Conservation (phyloP, 345 rosid genomes). For the Microcos paniculata region DNA sequence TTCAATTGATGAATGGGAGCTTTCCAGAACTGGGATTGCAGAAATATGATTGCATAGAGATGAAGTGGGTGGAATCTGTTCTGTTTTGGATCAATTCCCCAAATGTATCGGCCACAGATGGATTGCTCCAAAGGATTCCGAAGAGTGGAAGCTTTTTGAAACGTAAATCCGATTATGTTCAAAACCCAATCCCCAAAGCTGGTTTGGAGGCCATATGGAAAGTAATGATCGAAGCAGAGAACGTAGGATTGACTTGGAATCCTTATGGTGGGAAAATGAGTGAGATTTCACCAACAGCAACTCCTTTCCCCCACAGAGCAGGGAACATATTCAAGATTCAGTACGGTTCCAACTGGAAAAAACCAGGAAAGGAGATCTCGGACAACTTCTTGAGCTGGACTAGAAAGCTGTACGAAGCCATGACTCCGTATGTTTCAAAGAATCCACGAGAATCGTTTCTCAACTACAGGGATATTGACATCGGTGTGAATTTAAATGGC, state of each 20-base stretch:
- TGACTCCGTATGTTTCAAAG: slow-evolving; percentile 45
- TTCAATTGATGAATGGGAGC: not conserved
- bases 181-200: slow-evolving; percentile 1
- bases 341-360: slow-evolving; percentile 32
- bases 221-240: slow-evolving; percentile 25
- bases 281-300: slow-evolving; percentile 28
- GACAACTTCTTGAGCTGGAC: slow-evolving; percentile 20
- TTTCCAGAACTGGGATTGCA: not conserved
- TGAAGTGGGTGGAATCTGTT: slow-evolving; percentile 5
- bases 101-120: not conserved
- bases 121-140: not conserved
- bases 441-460: slow-evolving; percentile 40
- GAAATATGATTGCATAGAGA: not conserved
- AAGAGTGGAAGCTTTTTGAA: not conserved
- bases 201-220: slow-evolving; percentile 36
- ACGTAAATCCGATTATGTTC: slow-evolving; percentile 3
- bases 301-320: slow-evolving; percentile 50
- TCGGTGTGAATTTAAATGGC: slow-evolving; percentile 17
- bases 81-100: not conserved
- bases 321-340: slow-evolving; percentile 47
- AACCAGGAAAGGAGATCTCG: slow-evolving; percentile 13
- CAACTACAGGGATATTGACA: slow-evolving; percentile 34
- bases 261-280: slow-evolving; percentile 61
- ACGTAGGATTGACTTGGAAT: slow-evolving; percentile 36
- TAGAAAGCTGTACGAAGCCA: slow-evolving; percentile 31